Percentiles rank a stretch among this genome's conserved stretches.
phyloP scores from a whole-genome alignment of 345 rosid genomes.

The Linum trigynum region DNA sequence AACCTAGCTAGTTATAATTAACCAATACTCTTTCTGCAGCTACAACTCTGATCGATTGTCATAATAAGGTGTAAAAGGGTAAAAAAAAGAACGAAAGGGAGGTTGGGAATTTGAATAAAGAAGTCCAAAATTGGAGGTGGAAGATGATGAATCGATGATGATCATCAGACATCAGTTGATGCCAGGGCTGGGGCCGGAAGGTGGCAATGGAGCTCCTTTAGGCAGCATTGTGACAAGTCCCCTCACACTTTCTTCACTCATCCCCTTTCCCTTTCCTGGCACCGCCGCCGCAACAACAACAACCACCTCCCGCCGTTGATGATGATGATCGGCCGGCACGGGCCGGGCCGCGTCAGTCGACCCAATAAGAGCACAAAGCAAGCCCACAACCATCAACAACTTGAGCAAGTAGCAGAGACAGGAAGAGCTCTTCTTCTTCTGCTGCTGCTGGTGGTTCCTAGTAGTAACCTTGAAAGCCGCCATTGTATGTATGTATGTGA shows the following conservation, averaged over 20 bases:
- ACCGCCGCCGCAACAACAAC: not conserved
- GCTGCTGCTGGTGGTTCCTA: too few relatives aligned
- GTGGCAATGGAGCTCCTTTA: not conserved
- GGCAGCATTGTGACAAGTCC: slow-evolving; percentile 1
- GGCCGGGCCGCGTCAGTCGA: not conserved
- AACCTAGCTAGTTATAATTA: not conserved
- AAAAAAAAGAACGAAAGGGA: too few relatives aligned
- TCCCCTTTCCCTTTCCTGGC: not conserved
- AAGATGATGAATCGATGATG: not conserved
- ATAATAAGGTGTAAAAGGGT: not conserved
- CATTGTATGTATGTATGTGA: not conserved
- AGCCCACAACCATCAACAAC: not conserved
- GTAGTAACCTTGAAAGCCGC: not conserved
- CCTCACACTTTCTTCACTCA: not conserved
- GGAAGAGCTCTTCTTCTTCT: not conserved
- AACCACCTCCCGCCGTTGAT: not conserved
- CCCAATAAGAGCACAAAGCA: not conserved
- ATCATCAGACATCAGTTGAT: not conserved
- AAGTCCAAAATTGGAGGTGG: too few relatives aligned
- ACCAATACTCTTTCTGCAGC: not conserved
- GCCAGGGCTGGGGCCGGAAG: slow-evolving; percentile 3
- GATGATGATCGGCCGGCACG: not conserved
- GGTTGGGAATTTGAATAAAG: too few relatives aligned
- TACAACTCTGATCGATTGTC: not conserved
- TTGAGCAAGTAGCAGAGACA: not conserved